Evolutionary conservation across 1,139 yeast species (phyloP).

Genomic region (Hyphopichia pseudoburtonii): DNA sequence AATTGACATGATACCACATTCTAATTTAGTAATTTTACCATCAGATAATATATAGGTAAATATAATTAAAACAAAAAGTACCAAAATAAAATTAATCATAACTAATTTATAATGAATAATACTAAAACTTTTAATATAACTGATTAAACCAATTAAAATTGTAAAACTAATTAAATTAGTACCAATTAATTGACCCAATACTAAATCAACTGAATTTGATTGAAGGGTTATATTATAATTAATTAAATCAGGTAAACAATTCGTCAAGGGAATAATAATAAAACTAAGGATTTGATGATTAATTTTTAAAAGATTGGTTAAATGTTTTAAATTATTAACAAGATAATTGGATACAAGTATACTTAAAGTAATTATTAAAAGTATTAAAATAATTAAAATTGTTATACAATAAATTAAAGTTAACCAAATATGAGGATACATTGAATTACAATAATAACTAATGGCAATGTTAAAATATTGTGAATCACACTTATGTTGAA

Average conservation of each 20-base stretch:
- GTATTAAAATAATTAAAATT: constrained; percentile 16
- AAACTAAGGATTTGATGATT: constrained; percentile 35
- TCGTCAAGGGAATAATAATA: constrained; percentile 39
- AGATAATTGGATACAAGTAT: constrained; percentile 38
- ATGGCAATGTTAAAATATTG: constrained; percentile 26
- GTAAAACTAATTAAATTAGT: constrained; percentile 38
- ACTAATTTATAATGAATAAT: constrained; percentile 20
- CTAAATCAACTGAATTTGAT: constrained; percentile 33
- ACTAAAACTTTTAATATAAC: constrained; percentile 26
- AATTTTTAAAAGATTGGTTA: constrained; percentile 26
- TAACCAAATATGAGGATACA: constrained; percentile 13
- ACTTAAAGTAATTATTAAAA: constrained; percentile 27
- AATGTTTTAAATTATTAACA: constrained; percentile 29
- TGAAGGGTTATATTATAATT: constrained; percentile 35
- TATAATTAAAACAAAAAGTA: constrained; percentile 33
- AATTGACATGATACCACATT: constrained; percentile 44
- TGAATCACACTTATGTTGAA: constrained; percentile 23
- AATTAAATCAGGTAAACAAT: constrained; percentile 41
- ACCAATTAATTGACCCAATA: constrained; percentile 44
- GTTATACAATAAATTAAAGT: constrained; percentile 14
- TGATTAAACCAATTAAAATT: constrained; percentile 35
- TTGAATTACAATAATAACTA: constrained; percentile 25
- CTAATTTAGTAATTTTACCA: constrained; percentile 46
- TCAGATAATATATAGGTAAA: constrained; percentile 49
- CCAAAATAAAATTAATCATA: constrained; percentile 34